Conservation (phyloP, 257 asterid genomes). For the Coffea eugenioides region DNA sequence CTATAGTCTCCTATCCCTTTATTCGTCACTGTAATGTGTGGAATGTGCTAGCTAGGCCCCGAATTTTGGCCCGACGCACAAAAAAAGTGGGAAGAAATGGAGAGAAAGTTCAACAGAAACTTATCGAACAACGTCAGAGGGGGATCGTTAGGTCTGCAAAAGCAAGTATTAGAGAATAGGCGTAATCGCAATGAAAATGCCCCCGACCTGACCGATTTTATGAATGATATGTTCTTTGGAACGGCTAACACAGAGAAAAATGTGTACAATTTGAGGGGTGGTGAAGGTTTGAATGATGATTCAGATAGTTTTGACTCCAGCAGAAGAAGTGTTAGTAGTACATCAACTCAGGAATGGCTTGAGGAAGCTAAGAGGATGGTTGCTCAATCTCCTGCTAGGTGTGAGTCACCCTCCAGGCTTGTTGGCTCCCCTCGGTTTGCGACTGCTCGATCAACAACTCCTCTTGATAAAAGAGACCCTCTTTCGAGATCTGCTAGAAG, state of each 20-base stretch:
- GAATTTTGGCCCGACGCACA: too few relatives aligned
- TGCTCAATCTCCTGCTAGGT: slow-evolving; percentile 62
- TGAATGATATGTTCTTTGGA: slow-evolving; percentile 74
- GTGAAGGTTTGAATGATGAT: slow-evolving; percentile 21
- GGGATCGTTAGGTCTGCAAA: slow-evolving; percentile 23
- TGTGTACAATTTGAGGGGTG: slow-evolving; percentile 39
- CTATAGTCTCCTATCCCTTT: background rate
- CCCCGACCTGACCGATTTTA: slow-evolving; percentile 56
- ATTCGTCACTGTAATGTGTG: background rate
- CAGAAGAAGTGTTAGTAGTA: slow-evolving; percentile 57
- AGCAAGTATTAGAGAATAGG: slow-evolving; percentile 26
- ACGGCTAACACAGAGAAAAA: slow-evolving; percentile 31
- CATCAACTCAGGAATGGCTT: slow-evolving; percentile 73
- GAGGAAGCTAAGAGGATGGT: slow-evolving; percentile 73
- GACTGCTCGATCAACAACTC: slow-evolving; percentile 33
- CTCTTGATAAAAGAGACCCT: slow-evolving; percentile 62
- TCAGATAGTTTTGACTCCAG: slow-evolving; percentile 56
- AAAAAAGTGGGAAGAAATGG: slow-evolving; percentile 19
- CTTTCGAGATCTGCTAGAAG: slow-evolving; percentile 84
- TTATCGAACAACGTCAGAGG: slow-evolving; percentile 4
- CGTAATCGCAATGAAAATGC: slow-evolving; percentile 14
- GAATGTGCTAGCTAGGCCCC: background rate
- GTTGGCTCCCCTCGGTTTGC: slow-evolving; percentile 73
- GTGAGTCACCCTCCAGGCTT: slow-evolving; percentile 51
- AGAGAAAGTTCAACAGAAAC: slow-evolving; percentile 27